Evolutionary conservation across 164 flowering plant species (phyloP).

Genomic region (Vitis rupestris): DNA sequence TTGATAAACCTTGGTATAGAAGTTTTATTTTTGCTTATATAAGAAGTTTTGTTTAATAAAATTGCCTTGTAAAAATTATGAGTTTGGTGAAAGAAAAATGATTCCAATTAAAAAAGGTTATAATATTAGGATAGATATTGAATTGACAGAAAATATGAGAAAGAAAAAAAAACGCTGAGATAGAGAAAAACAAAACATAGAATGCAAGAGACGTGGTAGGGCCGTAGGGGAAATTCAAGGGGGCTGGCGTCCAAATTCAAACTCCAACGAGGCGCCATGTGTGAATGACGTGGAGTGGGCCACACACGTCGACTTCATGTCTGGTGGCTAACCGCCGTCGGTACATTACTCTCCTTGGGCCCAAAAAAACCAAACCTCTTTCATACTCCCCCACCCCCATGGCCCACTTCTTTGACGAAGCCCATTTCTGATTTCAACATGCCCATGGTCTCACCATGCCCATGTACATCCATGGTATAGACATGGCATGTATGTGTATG

Average conservation of each 20-base stretch:
- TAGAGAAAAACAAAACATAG: too few relatives aligned
- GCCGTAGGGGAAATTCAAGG: background rate
- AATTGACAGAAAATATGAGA: too few relatives aligned
- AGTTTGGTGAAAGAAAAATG: too few relatives aligned
- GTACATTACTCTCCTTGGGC: background rate
- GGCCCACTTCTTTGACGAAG: background rate
- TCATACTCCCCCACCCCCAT: background rate
- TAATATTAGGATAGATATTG: too few relatives aligned
- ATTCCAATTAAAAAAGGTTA: too few relatives aligned
- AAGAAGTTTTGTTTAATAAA: too few relatives aligned
- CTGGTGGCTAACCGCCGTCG: conserved; percentile 8
- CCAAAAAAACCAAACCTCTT: conserved; percentile 7
- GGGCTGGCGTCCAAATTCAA: conserved; percentile 14
- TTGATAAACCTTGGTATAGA: too few relatives aligned
- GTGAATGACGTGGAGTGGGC: conserved; percentile 24
- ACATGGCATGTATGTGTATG: too few relatives aligned
- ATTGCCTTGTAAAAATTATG: too few relatives aligned
- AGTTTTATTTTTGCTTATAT: too few relatives aligned
- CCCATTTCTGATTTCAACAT: background rate
- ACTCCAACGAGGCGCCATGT: conserved; percentile 21
- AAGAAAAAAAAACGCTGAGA: too few relatives aligned
- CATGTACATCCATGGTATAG: too few relatives aligned
- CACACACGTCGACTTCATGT: conserved; percentile 8
- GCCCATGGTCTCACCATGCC: background rate
- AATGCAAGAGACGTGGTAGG: background rate